phyloP scores from a whole-genome alignment of 2,329 filamentous ascomycete genomes.

The Hymenotorrendiella dingleyae region DNA sequence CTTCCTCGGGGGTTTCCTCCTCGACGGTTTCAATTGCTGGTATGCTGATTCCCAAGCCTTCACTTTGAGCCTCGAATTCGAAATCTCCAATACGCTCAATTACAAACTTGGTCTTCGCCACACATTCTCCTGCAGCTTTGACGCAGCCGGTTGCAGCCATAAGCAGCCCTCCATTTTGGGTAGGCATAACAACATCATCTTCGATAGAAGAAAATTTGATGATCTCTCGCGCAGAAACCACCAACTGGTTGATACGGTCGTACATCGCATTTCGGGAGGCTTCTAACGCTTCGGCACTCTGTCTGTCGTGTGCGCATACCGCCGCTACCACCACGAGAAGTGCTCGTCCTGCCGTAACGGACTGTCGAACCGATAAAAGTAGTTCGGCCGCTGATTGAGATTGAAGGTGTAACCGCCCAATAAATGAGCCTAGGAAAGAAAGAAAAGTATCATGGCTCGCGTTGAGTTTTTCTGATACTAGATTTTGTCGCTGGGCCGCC shows the following conservation, averaged over 20 bases:
- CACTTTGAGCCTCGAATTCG: conserved; percentile 57
- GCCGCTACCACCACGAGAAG: conserved; percentile 75
- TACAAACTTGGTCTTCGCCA: conserved; percentile 76
- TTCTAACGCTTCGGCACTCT: conserved; percentile 60
- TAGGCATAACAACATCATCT: conserved; percentile 68
- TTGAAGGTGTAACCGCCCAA: conserved; percentile 82
- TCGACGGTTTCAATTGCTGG: conserved; percentile 31
- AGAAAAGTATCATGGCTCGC: conserved; percentile 81
- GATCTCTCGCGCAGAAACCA: conserved; percentile 74
- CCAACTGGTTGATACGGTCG: conserved; percentile 71
- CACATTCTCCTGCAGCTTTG: conserved; percentile 83
- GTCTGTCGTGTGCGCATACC: conserved; percentile 71
- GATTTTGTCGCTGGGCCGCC: conserved; percentile 57
- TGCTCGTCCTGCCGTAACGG: conserved; percentile 73
- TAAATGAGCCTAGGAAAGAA: conserved; percentile 86
- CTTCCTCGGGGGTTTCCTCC: conserved; percentile 28
- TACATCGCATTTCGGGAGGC: conserved; percentile 71
- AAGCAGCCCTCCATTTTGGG: conserved; percentile 70
- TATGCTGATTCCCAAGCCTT: conserved; percentile 48
- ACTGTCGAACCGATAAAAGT: conserved; percentile 74
- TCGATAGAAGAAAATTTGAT: conserved; percentile 63
- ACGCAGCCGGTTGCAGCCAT: conserved; percentile 82
- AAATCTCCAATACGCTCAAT: conserved; percentile 90
- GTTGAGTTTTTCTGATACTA: conserved; percentile 79
- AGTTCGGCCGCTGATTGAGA: conserved; percentile 86